Evolutionary conservation across 2,329 filamentous ascomycete species (phyloP), one percentile per base, ranked within the genome.

Genomic region (Acarospora socialis): DNA sequence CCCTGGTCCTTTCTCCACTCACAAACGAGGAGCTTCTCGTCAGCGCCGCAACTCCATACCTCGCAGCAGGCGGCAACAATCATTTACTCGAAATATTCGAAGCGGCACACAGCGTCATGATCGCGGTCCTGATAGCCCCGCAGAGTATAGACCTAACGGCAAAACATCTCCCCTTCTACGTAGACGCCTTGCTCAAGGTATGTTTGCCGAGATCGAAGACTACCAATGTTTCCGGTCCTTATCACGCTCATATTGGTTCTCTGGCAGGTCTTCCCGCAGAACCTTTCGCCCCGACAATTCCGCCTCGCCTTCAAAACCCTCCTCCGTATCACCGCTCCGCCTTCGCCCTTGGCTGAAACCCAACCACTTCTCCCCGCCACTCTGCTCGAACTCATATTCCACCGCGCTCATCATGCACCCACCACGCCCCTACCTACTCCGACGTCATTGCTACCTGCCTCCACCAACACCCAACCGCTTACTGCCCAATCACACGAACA

Each of bases 291-390:
- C 1, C 73, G 84, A 10, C 86, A 94, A 51, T 93, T 94, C 60
- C 72, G 84, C 18, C 65, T 93, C 7, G 86, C 84, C 7, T 86
- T 92, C 62, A 81, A 78, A 51, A 87, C 82, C 2, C 63, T 93
- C 27, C 72, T 92, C 53, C 77, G 79, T 45, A 77, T 92, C 37
- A 74, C 83, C 7, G 77, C 79, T 3, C 82, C 84, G 3, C 86
- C 84, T 0, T 83, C 80, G 21, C 68, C 73, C 2, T 68, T 92
- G 23, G 73, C 79, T 20, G 73, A 71, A 28, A 67, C 67, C 4
- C 77, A 90, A 40, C 81, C 81, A 1, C 66, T 79, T 35, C 67
- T 93, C n/a, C 76, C 81, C 2, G 81, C 86, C 39, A 77, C 75
- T 1, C 59, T 93, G 1, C 63, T 92, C 8, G 84, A 94, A 49